phyloP scores from a whole-genome alignment of 225 moss, liverwort and hornwort species.

The Rhytidiadelphus loreus region DNA sequence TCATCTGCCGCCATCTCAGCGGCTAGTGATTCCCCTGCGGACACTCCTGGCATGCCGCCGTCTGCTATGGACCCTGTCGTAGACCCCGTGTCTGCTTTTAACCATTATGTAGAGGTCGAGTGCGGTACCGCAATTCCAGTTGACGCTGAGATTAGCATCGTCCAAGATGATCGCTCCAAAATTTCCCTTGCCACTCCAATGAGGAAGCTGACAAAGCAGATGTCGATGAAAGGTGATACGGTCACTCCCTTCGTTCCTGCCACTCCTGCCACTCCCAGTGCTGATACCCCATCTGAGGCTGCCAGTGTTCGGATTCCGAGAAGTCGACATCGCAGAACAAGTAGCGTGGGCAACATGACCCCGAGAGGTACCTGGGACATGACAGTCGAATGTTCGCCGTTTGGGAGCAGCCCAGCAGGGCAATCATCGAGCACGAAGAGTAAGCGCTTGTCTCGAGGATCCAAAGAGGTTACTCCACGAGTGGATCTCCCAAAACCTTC shows the following conservation, averaged over 20 bases:
- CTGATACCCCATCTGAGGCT: slow-evolving; percentile 1
- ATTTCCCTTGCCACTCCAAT: not conserved
- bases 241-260: not conserved
- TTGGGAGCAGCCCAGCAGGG: slow-evolving; percentile 2
- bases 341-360: slow-evolving; percentile 16
- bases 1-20: not conserved
- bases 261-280: slow-evolving; percentile 15
- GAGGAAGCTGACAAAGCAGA: slow-evolving; percentile 1
- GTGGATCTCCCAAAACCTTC: slow-evolving; percentile 38
- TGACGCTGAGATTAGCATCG: not conserved
- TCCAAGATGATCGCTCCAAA: not conserved
- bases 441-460: slow-evolving; percentile 25
- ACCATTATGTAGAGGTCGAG: not conserved
- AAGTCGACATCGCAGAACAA: slow-evolving; percentile 26
- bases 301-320: slow-evolving; percentile 6
- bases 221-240: not conserved
- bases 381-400: not conserved
- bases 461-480: slow-evolving; percentile 29
- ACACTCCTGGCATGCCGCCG: too few relatives aligned
- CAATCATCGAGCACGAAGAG: slow-evolving; percentile 17
- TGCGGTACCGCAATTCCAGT: not conserved
- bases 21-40: not conserved
- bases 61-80: not conserved
- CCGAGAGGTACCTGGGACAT: slow-evolving; percentile 1
- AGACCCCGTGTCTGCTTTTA: not conserved